Evolutionary conservation across 345 rosid species (phyloP).

Genomic region (Xanthoceras sorbifolium): DNA sequence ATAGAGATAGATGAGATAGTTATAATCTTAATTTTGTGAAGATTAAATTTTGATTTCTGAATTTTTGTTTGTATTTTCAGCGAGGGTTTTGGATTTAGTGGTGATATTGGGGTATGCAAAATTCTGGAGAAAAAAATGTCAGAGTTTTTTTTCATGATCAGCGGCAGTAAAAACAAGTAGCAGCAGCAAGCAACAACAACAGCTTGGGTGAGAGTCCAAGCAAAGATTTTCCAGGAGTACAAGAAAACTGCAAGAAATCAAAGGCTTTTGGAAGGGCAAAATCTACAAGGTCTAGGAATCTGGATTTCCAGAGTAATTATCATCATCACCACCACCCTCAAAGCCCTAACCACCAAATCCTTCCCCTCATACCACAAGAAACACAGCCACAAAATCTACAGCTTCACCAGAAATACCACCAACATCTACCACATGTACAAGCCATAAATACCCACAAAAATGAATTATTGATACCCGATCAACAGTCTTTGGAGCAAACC

Average conservation of each 20-base stretch:
- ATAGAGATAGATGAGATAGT: conserved; percentile 22
- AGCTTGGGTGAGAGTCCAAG: conserved; percentile 11
- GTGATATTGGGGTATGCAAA: conserved; percentile 40
- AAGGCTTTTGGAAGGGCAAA: conserved; percentile 3
- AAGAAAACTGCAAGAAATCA: conserved; percentile 2
- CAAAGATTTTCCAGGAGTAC: not conserved
- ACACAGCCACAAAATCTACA: conserved; percentile 21
- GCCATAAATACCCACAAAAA: conserved; percentile 18
- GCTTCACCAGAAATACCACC: conserved; percentile 37
- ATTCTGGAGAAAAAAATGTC: conserved; percentile 47
- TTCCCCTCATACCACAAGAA: conserved; percentile 12
- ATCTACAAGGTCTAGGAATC: conserved; percentile 28
- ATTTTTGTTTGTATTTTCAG: conserved; percentile 8
- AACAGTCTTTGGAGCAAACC: conserved; percentile 1
- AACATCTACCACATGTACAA: conserved; percentile 29
- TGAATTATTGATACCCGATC: not conserved
- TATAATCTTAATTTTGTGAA: not conserved
- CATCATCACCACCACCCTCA: conserved; percentile 12
- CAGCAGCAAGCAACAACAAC: conserved; percentile 39
- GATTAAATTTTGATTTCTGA: conserved; percentile 12
- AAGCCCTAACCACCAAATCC: conserved; percentile 21
- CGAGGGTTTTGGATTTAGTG: conserved; percentile 31
- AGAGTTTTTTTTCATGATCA: conserved; percentile 51
- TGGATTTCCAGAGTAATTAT: conserved; percentile 41
- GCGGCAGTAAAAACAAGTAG: conserved; percentile 35